Conservation (phyloP, 176 grass and related monocot species). For the Lolium perenne region DNA sequence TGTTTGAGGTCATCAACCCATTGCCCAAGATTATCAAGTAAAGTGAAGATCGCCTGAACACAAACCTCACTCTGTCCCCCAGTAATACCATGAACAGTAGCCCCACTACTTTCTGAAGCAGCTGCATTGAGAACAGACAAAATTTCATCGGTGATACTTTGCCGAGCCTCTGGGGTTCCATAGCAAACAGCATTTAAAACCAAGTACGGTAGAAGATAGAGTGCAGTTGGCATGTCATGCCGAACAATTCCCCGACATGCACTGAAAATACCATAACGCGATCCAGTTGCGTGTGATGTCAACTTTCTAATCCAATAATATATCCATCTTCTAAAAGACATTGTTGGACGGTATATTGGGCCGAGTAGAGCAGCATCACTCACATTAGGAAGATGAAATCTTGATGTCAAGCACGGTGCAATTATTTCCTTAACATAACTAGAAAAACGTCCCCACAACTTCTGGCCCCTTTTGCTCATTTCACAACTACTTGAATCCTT, state of each 20-base stretch:
- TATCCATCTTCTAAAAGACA: slow-evolving; percentile 97
- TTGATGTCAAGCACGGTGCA: slow-evolving; percentile 94
- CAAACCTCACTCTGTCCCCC: slow-evolving; percentile 87
- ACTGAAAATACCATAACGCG: slow-evolving; percentile 81
- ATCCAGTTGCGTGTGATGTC: slow-evolving; percentile 73
- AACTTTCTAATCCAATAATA: slow-evolving; percentile 90
- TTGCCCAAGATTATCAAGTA: slow-evolving; percentile 97
- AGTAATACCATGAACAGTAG: slow-evolving; percentile 71
- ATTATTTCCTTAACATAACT: slow-evolving; percentile 96
- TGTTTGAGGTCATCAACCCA: slow-evolving; percentile 99
- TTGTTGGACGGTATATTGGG: slow-evolving; percentile 79
- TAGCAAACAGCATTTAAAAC: slow-evolving; percentile 97
- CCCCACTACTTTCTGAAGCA: slow-evolving; percentile 84
- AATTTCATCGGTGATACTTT: slow-evolving; percentile 92
- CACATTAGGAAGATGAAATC: slow-evolving; percentile 70
- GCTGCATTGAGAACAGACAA: slow-evolving; percentile 86
- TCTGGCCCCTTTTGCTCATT: slow-evolving; percentile 75
- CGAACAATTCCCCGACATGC: slow-evolving; percentile 91
- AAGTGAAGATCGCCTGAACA: slow-evolving; percentile 94
- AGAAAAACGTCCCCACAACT: slow-evolving; percentile 88
- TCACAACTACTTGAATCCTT: slow-evolving; percentile 50
- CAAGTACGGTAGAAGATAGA: slow-evolving; percentile 91
- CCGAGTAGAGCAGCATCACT: slow-evolving; percentile 68
- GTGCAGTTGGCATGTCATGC: slow-evolving; percentile 91
- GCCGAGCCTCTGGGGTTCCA: slow-evolving; percentile 76